phyloP scores from a whole-genome alignment of 352 stramenopile genomes.

The Phytophthora citrophthora region DNA sequence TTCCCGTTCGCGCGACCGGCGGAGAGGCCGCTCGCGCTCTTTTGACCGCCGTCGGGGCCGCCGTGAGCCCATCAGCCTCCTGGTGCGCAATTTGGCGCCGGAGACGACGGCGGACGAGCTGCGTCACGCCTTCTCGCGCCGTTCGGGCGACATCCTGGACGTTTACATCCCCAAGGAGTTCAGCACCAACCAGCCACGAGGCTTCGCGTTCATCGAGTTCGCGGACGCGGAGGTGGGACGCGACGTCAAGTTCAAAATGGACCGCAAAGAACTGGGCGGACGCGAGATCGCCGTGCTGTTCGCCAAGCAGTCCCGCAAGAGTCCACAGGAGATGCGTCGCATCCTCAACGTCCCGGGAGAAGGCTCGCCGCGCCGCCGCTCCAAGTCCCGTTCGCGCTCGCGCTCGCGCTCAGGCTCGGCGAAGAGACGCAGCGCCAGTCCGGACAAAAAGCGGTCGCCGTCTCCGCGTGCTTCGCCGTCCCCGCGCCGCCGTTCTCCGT shows the following conservation, averaged over 20 bases:
- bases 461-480: conserved; percentile 28
- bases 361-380: conserved; percentile 24
- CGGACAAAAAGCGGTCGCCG: conserved; percentile 12
- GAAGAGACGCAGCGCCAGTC: conserved; percentile 35
- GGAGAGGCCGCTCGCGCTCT: conserved; percentile 39
- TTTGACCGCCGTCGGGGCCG: conserved; percentile 23
- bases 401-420: conserved; percentile 31
- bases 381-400: conserved; percentile 36
- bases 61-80: conserved; percentile 47
- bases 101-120: conserved; percentile 49
- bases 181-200: conserved; percentile 57
- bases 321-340: conserved; percentile 73
- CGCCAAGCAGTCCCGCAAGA: conserved; percentile 81
- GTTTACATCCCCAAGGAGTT: conserved; percentile 75
- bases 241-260: conserved; percentile 79
- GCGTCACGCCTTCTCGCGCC: conserved; percentile 55
- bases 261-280: conserved; percentile 66
- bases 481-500: conserved; percentile 24
- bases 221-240: conserved; percentile 63
- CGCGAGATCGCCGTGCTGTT: conserved; percentile 84
- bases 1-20: conserved; percentile 39
- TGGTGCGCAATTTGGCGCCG: conserved; percentile 57
- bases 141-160: conserved; percentile 60
- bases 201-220: conserved; percentile 89
- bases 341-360: conserved; percentile 32